A percentile compares a stretch with the other conserved stretches of the same genome.
Conservation (phyloP, 2,329 filamentous ascomycete species). For the Hypoxylon sp. region DNA sequence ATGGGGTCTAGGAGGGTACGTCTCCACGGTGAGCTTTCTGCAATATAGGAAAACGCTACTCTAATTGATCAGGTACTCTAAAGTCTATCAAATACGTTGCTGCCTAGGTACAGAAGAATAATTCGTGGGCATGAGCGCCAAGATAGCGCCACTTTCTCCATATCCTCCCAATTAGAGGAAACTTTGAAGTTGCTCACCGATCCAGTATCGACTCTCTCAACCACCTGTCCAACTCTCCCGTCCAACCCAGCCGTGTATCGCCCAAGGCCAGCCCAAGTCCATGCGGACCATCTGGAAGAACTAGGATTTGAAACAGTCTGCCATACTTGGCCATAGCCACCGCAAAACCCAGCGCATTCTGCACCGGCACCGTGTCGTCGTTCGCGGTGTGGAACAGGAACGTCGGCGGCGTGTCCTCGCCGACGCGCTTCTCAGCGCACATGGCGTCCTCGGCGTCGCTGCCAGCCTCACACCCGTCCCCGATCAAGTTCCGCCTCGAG, state of each 20-base stretch:
- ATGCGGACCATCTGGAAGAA: slow-evolving; percentile 50
- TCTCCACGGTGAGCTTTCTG: no score
- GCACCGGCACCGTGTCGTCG: slow-evolving; percentile 46
- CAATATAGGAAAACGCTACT: neutral
- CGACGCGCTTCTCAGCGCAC: slow-evolving; percentile 48
- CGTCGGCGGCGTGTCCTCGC: slow-evolving; percentile 48
- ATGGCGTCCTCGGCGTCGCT: slow-evolving; percentile 23
- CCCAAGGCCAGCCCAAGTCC: slow-evolving; percentile 47
- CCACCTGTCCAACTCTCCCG: slow-evolving; percentile 48
- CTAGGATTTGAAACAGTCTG: slow-evolving; percentile 44
- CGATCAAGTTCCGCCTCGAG: slow-evolving; percentile 43
- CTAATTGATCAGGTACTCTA: neutral
- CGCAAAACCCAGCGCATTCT: slow-evolving; percentile 49
- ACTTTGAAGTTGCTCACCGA: neutral
- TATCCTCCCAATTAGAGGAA: neutral
- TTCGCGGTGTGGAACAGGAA: slow-evolving; percentile 54
- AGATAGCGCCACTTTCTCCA: neutral
- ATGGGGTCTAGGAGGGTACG: no score
- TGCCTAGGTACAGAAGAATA: neutral
- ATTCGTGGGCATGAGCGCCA: neutral
- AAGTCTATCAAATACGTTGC: neutral
- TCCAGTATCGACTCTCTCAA: slow-evolving; percentile 38
- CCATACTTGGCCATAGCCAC: slow-evolving; percentile 44
- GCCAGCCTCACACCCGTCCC: slow-evolving; percentile 21
- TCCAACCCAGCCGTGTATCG: slow-evolving; percentile 46